Conservation (phyloP, 805 yeast species). For the Cyberlindnera misumaiensis region DNA sequence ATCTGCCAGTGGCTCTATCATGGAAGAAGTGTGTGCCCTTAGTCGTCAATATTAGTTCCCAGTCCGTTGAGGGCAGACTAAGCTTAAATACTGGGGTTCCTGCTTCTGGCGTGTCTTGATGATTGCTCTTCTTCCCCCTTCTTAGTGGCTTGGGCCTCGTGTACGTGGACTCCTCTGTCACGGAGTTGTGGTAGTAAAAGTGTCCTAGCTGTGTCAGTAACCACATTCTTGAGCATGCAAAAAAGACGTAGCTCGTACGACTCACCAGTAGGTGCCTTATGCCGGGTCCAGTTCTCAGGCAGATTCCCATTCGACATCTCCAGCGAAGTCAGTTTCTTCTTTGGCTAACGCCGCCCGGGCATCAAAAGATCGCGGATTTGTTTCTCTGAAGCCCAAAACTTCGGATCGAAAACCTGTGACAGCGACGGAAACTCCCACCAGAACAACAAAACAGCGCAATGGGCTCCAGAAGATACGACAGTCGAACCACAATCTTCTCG, state of each 20-base stretch:
- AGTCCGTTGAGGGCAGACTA: slow-evolving; percentile 16
- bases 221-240: not conserved
- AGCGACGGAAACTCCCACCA: not conserved
- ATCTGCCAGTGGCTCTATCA: slow-evolving; percentile 23
- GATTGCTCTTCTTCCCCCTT: not conserved
- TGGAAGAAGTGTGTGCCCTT: slow-evolving; percentile 38
- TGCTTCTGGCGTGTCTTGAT: not conserved
- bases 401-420: not conserved
- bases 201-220: slow-evolving; percentile 17
- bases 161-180: slow-evolving; percentile 33
- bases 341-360: too few species aligned
- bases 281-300: slow-evolving; percentile 1
- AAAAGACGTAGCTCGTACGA: not conserved
- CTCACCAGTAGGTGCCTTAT: slow-evolving; percentile 1
- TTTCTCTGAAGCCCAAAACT: too few species aligned
- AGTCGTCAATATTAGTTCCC: slow-evolving; percentile 36
- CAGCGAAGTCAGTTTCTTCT: too few species aligned
- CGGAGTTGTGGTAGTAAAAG: slow-evolving; percentile 31
- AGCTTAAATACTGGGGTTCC: slow-evolving; percentile 2
- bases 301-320: not conserved
- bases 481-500: slow-evolving; percentile 96
- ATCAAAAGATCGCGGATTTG: too few species aligned
- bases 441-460: slow-evolving; percentile 21
- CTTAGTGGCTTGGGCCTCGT: slow-evolving; percentile 23
- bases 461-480: slow-evolving; percentile 97